Percentiles rank a stretch among this genome's conserved stretches.
Conservation (phyloP, 2,329 filamentous ascomycete species). For the Pezicula neosporulosa region DNA sequence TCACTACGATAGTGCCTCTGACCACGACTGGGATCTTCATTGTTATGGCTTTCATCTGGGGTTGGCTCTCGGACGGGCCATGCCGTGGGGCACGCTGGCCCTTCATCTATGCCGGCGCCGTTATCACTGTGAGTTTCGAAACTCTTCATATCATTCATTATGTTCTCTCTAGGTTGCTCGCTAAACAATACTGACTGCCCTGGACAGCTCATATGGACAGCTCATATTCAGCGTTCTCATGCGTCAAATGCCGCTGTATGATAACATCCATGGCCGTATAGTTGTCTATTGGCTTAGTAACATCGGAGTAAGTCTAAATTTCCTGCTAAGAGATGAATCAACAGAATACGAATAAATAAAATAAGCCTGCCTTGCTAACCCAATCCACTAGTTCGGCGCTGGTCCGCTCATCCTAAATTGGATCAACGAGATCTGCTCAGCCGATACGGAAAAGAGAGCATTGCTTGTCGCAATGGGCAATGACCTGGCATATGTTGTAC, state of each 20-base stretch:
- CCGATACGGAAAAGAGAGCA: slow-evolving; percentile 27
- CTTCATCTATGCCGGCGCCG: slow-evolving; percentile 34
- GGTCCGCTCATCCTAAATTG: slow-evolving; percentile 35
- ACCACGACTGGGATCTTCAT: slow-evolving; percentile 32
- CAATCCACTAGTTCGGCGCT: slow-evolving; percentile 24
- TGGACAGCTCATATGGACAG: slow-evolving; percentile 18
- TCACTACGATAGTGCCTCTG: slow-evolving; percentile 22
- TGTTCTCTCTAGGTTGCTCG: not conserved
- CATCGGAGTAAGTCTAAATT: slow-evolving; percentile 26
- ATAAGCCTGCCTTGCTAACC: not conserved
- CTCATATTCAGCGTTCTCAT: slow-evolving; percentile 29
- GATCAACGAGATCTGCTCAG: slow-evolving; percentile 32
- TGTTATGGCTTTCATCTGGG: slow-evolving; percentile 31
- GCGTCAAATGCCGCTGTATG: slow-evolving; percentile 33
- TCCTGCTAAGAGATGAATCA: not conserved
- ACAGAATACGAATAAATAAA: no score
- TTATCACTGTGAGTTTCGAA: slow-evolving; percentile 27
- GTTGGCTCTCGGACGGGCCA: slow-evolving; percentile 32
- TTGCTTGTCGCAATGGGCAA: slow-evolving; percentile 29
- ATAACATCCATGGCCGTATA: slow-evolving; percentile 31
- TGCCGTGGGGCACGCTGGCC: slow-evolving; percentile 32
- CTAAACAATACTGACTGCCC: not conserved
- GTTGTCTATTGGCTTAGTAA: slow-evolving; percentile 35
- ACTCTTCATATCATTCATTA: not conserved
- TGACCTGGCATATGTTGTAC: slow-evolving; percentile 30